Percentiles rank a stretch among this genome's conserved stretches.
These are phyloP conservation scores for Poterioochromonas sp. DNA, from an alignment of 352 stramenopile genomes.

Conservation along the genomic window DNA sequence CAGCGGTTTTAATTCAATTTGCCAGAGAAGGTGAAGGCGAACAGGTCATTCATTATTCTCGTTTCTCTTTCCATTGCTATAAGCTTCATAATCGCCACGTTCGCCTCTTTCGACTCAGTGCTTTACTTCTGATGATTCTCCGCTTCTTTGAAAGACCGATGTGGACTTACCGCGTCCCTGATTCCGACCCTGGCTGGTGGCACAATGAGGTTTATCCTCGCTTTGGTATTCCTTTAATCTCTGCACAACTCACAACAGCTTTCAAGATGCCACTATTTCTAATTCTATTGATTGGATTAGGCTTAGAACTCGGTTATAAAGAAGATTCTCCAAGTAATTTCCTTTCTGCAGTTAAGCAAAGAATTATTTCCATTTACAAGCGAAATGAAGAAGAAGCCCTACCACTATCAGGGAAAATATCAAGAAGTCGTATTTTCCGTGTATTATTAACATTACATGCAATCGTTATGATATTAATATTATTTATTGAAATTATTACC, in stretches of 20 bases:
- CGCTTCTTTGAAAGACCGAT: not conserved
- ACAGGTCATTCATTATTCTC: not conserved
- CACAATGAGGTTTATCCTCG: not conserved
- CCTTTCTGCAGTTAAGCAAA: not conserved
- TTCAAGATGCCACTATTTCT: not conserved
- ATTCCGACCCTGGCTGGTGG: not conserved
- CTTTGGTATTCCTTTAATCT: not conserved
- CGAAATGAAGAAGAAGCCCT: no score
- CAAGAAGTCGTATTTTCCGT: not conserved
- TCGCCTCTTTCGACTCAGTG: not conserved
- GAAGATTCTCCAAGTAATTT: not conserved
- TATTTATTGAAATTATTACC: not conserved
- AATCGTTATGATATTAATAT: not conserved
- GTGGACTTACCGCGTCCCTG: not conserved
- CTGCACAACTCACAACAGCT: no score
- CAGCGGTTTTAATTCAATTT: slow-evolving; percentile 8
- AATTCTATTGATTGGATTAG: not conserved
- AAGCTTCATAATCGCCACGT: no score
- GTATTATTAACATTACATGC: not conserved
- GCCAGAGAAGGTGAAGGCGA: not conserved
- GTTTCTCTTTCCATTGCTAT: not conserved
- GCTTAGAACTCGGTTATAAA: not conserved
- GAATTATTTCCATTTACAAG: not conserved
- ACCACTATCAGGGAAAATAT: no score
- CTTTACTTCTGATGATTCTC: not conserved